Percentiles rank a stretch among this genome's conserved stretches.
Evolutionary conservation across 192 early-diverging fungal species (phyloP).

Genomic region (Linnemannia zychae): DNA sequence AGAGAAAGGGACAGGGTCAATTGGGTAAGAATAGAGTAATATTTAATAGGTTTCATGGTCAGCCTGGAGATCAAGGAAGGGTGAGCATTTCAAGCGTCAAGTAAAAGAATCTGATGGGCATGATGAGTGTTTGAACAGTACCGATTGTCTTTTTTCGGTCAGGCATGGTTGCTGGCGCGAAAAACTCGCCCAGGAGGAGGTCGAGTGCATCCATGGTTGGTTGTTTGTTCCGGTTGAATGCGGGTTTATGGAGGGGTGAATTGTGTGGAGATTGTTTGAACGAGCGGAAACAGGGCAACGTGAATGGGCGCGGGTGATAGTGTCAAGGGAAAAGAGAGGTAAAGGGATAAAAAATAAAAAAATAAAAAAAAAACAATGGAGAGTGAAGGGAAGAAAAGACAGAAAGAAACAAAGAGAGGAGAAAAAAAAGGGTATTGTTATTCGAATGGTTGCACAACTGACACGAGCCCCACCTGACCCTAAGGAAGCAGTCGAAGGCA

Average conservation of each 20-base stretch:
- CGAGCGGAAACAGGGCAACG: not conserved
- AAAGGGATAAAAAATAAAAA: not conserved
- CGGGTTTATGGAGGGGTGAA: not conserved
- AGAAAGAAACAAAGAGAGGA: not conserved
- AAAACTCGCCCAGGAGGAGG: slow-evolving; percentile 50
- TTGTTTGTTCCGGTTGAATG: not conserved
- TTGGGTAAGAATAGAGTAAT: not conserved
- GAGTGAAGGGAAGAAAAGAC: not conserved
- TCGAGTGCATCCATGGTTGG: slow-evolving; percentile 45
- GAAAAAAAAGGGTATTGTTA: not conserved
- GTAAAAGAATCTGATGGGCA: not conserved
- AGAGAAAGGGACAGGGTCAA: too few relatives aligned
- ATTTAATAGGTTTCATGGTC: not conserved
- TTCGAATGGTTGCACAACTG: not conserved
- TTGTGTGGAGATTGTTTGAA: not conserved
- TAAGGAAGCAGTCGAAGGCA: not conserved
- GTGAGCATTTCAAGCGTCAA: not conserved
- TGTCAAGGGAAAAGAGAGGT: not conserved
- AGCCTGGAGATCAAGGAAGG: slow-evolving; percentile 6
- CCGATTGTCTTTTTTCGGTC: slow-evolving; percentile 49
- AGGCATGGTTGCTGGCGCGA: slow-evolving; percentile 32
- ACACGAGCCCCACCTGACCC: not conserved
- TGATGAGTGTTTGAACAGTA: slow-evolving; percentile 6
- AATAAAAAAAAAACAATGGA: not conserved
- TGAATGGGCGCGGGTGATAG: not conserved